Conservation (phyloP, 768 basidiomycete species). For the Hygrocybe punicea region DNA sequence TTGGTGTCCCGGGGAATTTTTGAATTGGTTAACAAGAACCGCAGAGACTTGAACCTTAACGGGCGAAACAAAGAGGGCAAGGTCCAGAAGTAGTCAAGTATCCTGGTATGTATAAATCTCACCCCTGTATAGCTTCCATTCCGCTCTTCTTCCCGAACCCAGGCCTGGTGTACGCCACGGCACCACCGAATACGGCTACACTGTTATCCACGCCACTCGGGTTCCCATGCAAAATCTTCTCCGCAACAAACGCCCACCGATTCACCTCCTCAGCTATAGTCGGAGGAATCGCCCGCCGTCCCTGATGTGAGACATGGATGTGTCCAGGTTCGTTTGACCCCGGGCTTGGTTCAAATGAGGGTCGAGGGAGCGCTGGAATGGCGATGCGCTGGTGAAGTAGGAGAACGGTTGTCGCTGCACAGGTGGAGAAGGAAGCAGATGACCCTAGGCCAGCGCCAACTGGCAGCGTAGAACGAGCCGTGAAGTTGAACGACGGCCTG, state of each 20-base stretch:
- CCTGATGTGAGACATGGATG: conserved; percentile 60
- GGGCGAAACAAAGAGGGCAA: background rate
- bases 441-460: conserved; percentile 96
- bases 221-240: conserved; percentile 96
- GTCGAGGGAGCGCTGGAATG: conserved; percentile 50
- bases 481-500: conserved; percentile 77
- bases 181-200: conserved; percentile 89
- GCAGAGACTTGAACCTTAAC: conserved; percentile 80
- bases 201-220: conserved; percentile 98
- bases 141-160: conserved; percentile 75
- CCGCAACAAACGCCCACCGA: conserved; percentile 88
- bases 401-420: conserved; percentile 75
- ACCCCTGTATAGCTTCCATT: conserved; percentile 86
- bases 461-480: conserved; percentile 83
- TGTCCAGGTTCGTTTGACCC: conserved; percentile 38
- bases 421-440: conserved; percentile 92
- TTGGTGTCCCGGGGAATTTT: conserved; percentile 93
- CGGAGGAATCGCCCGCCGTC: conserved; percentile 61
- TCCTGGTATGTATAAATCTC: conserved; percentile 26
- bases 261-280: conserved; percentile 77
- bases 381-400: conserved; percentile 68
- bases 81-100: background rate
- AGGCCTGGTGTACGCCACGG: conserved; percentile 81
- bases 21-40: conserved; percentile 90
- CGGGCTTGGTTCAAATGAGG: conserved; percentile 14